Evolutionary conservation across 176 grass and related monocot genomes (phyloP).

Genomic region (Panicum miliaceum): DNA sequence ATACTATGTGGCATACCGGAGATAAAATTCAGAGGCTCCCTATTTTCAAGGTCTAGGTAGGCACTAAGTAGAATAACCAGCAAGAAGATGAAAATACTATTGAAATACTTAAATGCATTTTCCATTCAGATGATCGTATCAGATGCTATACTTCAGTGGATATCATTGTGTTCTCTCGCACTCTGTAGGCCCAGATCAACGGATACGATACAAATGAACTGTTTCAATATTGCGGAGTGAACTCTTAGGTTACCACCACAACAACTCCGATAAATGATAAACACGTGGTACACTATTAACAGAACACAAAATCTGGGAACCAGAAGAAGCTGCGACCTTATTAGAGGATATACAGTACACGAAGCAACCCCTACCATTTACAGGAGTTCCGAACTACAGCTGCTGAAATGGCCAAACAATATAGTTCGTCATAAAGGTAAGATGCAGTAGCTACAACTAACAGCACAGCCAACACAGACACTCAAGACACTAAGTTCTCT

Average conservation of each 20-base stretch:
- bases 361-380: constrained; percentile 33
- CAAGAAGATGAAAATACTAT: not conserved
- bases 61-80: too few relatives aligned
- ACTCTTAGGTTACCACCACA: not conserved
- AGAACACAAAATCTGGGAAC: not conserved
- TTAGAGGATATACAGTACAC: not conserved
- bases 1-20: too few relatives aligned
- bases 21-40: too few relatives aligned
- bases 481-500: constrained; percentile 8
- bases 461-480: not conserved
- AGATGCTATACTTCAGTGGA: too few relatives aligned
- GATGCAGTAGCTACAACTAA: constrained; percentile 28
- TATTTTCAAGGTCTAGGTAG: too few relatives aligned
- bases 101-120: too few relatives aligned
- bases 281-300: not conserved
- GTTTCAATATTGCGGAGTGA: too few relatives aligned
- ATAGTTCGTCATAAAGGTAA: constrained; percentile 23
- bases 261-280: not conserved
- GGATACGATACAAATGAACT: too few relatives aligned
- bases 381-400: constrained; percentile 15
- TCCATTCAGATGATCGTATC: too few relatives aligned
- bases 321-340: not conserved
- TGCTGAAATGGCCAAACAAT: constrained; percentile 25
- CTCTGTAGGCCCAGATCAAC: too few relatives aligned
- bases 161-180: too few relatives aligned